A percentile compares a stretch with the other conserved stretches of the same genome.
Conservation (phyloP, 176 grass and related monocot genomes). For the Thalia dealbata region DNA sequence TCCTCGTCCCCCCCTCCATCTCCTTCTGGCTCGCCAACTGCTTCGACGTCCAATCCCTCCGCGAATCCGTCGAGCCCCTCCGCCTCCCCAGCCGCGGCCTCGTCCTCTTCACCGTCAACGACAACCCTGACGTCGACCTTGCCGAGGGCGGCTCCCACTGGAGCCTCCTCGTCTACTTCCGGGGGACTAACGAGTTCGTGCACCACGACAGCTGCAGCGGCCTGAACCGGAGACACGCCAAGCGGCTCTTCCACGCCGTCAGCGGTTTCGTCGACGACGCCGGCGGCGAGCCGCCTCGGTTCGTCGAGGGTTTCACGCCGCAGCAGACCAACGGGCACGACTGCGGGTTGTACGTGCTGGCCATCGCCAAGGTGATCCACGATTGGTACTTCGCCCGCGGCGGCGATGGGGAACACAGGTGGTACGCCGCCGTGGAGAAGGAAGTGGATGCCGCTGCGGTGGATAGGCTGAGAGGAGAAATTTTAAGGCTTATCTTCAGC, state of each 20-base stretch:
- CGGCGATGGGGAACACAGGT: slow-evolving; percentile 14
- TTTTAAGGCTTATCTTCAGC: slow-evolving; percentile 40
- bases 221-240: slow-evolving; percentile 35
- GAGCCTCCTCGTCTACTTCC: slow-evolving; percentile 30
- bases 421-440: slow-evolving; percentile 42
- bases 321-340: slow-evolving; percentile 62
- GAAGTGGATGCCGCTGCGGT: slow-evolving; percentile 42
- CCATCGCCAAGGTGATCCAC: slow-evolving; percentile 46
- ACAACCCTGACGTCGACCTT: slow-evolving; percentile 38
- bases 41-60: slow-evolving; percentile 30
- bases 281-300: not conserved
- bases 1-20: slow-evolving; percentile 58
- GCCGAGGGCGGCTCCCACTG: slow-evolving; percentile 64
- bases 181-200: slow-evolving; percentile 27
- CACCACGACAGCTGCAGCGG: slow-evolving; percentile 54
- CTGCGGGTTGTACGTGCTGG: slow-evolving; percentile 66
- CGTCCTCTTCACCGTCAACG: slow-evolving; percentile 57
- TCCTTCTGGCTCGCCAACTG: slow-evolving; percentile 65
- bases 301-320: slow-evolving; percentile 51
- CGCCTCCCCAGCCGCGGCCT: slow-evolving; percentile 33
- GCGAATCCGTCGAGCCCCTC: slow-evolving; percentile 34
- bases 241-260: slow-evolving; percentile 29
- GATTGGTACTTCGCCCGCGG: slow-evolving; percentile 37
- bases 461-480: slow-evolving; percentile 36
- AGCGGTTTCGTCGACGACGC: slow-evolving; percentile 3